Evolutionary conservation across 768 basidiomycete genomes (phyloP).

Genomic region (Suillus sp.): DNA sequence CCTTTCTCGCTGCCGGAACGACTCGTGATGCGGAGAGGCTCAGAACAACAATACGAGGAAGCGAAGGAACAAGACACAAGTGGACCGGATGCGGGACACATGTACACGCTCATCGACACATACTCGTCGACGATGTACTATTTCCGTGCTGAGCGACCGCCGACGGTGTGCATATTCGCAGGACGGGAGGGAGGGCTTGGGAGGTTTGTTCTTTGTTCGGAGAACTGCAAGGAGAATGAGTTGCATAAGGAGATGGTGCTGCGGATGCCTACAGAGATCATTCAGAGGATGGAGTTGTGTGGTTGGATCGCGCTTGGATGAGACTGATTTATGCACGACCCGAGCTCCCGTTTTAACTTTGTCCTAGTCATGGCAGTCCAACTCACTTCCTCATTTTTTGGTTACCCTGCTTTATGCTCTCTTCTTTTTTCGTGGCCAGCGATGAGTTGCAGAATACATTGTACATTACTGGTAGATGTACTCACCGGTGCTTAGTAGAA

Average conservation of each 20-base stretch:
- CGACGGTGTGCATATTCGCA: conserved; percentile 24
- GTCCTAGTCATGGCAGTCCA: no score
- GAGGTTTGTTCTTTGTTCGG: conserved; percentile 26
- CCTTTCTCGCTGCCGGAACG: background rate
- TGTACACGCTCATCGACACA: conserved; percentile 14
- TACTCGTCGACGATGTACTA: conserved; percentile 20
- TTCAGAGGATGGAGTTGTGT: background rate
- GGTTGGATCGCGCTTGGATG: background rate
- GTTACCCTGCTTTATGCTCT: no score
- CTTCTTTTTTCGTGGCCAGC: no score
- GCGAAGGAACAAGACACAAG: background rate
- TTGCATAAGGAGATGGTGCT: conserved; percentile 26
- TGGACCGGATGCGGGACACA: background rate
- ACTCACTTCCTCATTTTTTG: no score
- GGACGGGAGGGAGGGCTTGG: conserved; percentile 27
- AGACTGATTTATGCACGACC: background rate
- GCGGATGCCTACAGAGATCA: conserved; percentile 20
- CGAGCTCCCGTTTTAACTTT: no score
- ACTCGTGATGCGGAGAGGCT: background rate
- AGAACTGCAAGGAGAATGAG: conserved; percentile 18
- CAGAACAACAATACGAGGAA: background rate
- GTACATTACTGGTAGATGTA: no score
- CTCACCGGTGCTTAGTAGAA: no score
- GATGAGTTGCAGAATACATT: no score
- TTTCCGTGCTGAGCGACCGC: conserved; percentile 20